These are phyloP conservation scores for Entomortierella parvispora DNA, from an alignment of 192 early-diverging fungal genomes.

Conservation along the genomic window DNA sequence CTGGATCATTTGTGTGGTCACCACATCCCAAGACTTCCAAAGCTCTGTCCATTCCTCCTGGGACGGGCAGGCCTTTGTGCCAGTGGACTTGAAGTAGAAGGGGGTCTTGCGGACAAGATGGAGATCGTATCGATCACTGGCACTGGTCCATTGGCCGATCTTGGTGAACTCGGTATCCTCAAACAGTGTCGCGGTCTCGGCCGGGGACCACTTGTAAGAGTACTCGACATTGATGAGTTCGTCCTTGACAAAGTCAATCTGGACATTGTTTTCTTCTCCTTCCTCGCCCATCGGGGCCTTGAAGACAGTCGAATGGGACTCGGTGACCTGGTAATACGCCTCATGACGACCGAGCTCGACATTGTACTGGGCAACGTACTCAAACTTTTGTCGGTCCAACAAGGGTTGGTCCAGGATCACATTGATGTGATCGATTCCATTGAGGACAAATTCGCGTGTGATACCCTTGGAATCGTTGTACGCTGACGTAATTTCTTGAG, in stretches of 20 bases:
- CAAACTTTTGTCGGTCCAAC: slow-evolving; percentile 73
- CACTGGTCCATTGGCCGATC: slow-evolving; percentile 63
- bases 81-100: slow-evolving; percentile 50
- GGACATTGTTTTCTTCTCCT: neutral
- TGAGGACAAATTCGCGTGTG: slow-evolving; percentile 86
- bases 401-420: slow-evolving; percentile 66
- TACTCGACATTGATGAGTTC: slow-evolving; percentile 93
- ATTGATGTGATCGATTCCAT: slow-evolving; percentile 85
- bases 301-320: slow-evolving; percentile 62
- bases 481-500: slow-evolving; percentile 73
- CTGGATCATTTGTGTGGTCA: slow-evolving; percentile 72
- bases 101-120: slow-evolving; percentile 66
- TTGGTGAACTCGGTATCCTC: slow-evolving; percentile 55
- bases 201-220: slow-evolving; percentile 82
- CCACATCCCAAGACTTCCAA: slow-evolving; percentile 85
- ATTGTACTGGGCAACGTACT: slow-evolving; percentile 82
- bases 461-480: slow-evolving; percentile 87
- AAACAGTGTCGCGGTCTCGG: slow-evolving; percentile 66
- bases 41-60: slow-evolving; percentile 80
- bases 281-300: slow-evolving; percentile 2
- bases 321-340: slow-evolving; percentile 75
- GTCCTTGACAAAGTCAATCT: slow-evolving; percentile 66
- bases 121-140: slow-evolving; percentile 64
- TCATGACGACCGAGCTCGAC: slow-evolving; percentile 78
- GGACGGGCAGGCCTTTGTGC: slow-evolving; percentile 58